Base-by-base conservation (phyloP, 768 basidiomycete species). In the Dioszegia aurantiaca region DNA sequence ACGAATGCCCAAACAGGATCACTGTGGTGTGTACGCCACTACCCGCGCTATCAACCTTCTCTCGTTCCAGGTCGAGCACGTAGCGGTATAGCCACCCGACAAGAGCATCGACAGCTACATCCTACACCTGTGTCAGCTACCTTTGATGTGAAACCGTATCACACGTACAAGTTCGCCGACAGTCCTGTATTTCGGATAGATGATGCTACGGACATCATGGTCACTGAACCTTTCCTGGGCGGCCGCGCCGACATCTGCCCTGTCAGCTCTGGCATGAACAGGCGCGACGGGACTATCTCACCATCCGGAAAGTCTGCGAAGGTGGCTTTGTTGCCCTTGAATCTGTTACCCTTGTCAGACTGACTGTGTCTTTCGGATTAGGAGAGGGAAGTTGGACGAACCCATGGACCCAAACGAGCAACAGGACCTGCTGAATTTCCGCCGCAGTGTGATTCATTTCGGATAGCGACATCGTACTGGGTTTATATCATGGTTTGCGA, bases 371-470 rank as follows among this genome's bases (percentile, higher is more conserved):
- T 17, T 11, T 53, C 51, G 40, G 37, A 5, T 42, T 16, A 17
- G 40, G 21, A 5, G 33, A 31, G 5, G 21, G 21, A 17, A 47
- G 28, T n/a, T n/a, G n/a, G n/a, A n/a, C 46, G 14, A 2, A 53
- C 51, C 51, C 51, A 37, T 53, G 51, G 1, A 53, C 51, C 51
- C 51, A 53, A 16, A 53, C 51, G 8, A 53, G 37, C 19, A 53
- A 37, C 8, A 53, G 51, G 12, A 53, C 14, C 26, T 27, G 51
- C 19, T 53, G n/a, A 17, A 53, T 21, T 36, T 17, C 14, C 33
- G 19, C 37, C 4, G 24, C 37, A 11, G 9, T 40, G 21, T 53
- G 36, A 39, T 21, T 17, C 5, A n/a, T 14, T 12, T 27, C 23
- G 23, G 21, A 6, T 4, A 14, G 24, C 24, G 37, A 39, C 39